Conservation (phyloP, 2,329 filamentous ascomycete genomes). For the Cucurbitaria berberidis region DNA sequence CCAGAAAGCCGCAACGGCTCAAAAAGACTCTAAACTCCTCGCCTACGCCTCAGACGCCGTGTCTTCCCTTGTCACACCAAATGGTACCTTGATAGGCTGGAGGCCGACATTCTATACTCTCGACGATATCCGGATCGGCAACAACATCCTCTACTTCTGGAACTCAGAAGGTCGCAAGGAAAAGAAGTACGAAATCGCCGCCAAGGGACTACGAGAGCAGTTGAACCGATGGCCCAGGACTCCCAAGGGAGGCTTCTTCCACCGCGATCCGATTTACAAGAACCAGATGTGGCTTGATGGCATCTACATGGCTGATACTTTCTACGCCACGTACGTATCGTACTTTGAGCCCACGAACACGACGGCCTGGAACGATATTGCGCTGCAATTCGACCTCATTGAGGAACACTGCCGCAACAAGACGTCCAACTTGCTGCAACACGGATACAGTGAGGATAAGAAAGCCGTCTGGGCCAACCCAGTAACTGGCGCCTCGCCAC, state of each 20-base stretch:
- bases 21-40: slow-evolving; percentile 53
- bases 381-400: slow-evolving; percentile 45
- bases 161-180: slow-evolving; percentile 50
- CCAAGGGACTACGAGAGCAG: slow-evolving; percentile 55
- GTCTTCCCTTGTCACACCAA: slow-evolving; percentile 54
- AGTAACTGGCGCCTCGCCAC: slow-evolving; percentile 42
- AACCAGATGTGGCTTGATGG: slow-evolving; percentile 67
- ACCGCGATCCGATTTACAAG: slow-evolving; percentile 55
- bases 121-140: slow-evolving; percentile 60
- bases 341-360: slow-evolving; percentile 47
- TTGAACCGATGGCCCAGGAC: slow-evolving; percentile 59
- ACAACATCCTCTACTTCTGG: slow-evolving; percentile 60
- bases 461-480: slow-evolving; percentile 46
- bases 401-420: slow-evolving; percentile 44
- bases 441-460: slow-evolving; percentile 47
- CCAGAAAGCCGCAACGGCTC: slow-evolving; percentile 54
- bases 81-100: slow-evolving; percentile 58
- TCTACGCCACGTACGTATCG: slow-evolving; percentile 49
- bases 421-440: slow-evolving; percentile 41
- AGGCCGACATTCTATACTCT: slow-evolving; percentile 56
- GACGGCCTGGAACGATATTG: slow-evolving; percentile 54
- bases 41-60: slow-evolving; percentile 56
- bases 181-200: slow-evolving; percentile 58
- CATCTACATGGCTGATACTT: slow-evolving; percentile 51
- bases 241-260: slow-evolving; percentile 61